Evolutionary conservation across 2,329 filamentous ascomycete species (phyloP), one percentile per base, ranked within the genome.

Genomic region (Fusarium sp.): DNA sequence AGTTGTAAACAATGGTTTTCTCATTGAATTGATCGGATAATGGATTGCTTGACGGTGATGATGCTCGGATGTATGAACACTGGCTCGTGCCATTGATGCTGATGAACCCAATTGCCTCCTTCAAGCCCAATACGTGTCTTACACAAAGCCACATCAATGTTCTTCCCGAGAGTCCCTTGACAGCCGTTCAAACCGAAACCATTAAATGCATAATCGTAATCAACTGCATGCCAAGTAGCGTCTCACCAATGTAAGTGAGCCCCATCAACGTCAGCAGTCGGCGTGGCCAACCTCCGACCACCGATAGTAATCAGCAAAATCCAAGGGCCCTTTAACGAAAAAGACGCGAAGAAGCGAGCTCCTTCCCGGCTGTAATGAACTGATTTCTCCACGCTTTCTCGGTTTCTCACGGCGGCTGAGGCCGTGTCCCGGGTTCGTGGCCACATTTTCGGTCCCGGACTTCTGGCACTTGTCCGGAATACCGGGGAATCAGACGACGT

Each of bases 391-490:
- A 36, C 12, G 53, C 20, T 12, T 56, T 56, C 6, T 31, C 53
- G 53, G 31, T 24, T 24, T 17, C 36, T 56, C 33, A 56, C 53
- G 53, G 33, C 20, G 33, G 29, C 58, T 27, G 61, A 29, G 49
- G 61, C 35, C 61, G 49, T 63, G 35, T 40, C 7, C 51, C 55
- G 55, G 55, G 22, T 44, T 46, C 27, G 24, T 56, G 27, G 17
- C 22, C 35, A 29, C 53, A 22, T 36, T 51, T 44, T 63, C 49
- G 61, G 61, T 63, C 36, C 38, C 67, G 67, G 69, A 70, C 46
- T 64, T 46, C 29, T 63, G 38, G 11, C 16, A 63, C 44, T 71
- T 71, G 67, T 71, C 71, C 67, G 62, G 6, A 58, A 70, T 49
- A 53, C 46, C 20, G 55, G n/a, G 60, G n/a, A 11, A 33, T 46